Percentiles rank a stretch among this genome's conserved stretches.
phyloP scores from a whole-genome alignment of 1,139 yeast genomes.

The Sugiyamaella grinbergsii region DNA sequence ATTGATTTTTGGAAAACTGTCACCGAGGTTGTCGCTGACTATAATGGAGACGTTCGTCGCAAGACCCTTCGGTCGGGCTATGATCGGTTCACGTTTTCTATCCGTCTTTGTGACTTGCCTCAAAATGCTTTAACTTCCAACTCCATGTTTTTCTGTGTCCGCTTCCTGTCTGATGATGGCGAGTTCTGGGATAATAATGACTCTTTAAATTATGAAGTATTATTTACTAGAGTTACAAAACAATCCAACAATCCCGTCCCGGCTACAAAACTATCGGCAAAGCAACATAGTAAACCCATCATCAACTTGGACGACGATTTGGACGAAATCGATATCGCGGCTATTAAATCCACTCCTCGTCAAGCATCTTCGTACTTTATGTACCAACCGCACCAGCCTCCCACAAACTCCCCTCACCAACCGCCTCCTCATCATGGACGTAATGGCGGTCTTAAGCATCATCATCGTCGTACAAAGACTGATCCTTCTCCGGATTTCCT shows the following conservation, averaged over 20 bases:
- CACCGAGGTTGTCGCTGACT: constrained; percentile 66
- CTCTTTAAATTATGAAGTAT: constrained; percentile 58
- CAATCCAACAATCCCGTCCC: neutral
- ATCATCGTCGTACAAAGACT: constrained; percentile 21
- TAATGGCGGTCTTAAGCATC: constrained; percentile 16
- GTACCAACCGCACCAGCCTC: constrained; percentile 12
- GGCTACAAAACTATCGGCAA: neutral
- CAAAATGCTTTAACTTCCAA: constrained; percentile 40
- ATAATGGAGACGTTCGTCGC: constrained; percentile 61
- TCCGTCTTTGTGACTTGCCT: constrained; percentile 43
- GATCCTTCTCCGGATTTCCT: constrained; percentile 21
- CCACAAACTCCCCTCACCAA: neutral
- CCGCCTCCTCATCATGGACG: constrained; percentile 13
- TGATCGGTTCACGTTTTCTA: constrained; percentile 50
- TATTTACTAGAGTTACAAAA: constrained; percentile 37
- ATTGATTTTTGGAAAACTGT: constrained; percentile 73
- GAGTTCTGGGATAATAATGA: constrained; percentile 83
- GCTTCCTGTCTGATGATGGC: constrained; percentile 51
- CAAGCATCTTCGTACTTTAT: constrained; percentile 14
- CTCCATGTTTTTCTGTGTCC: constrained; percentile 56
- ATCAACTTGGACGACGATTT: constrained; percentile 5
- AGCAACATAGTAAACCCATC: neutral
- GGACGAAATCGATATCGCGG: constrained; percentile 6
- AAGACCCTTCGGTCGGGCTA: constrained; percentile 42
- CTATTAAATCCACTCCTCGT: constrained; percentile 7